A percentile compares a stretch with the other conserved stretches of the same genome.
Conservation (phyloP, 352 stramenopile species). For the Phytophthora pini region DNA sequence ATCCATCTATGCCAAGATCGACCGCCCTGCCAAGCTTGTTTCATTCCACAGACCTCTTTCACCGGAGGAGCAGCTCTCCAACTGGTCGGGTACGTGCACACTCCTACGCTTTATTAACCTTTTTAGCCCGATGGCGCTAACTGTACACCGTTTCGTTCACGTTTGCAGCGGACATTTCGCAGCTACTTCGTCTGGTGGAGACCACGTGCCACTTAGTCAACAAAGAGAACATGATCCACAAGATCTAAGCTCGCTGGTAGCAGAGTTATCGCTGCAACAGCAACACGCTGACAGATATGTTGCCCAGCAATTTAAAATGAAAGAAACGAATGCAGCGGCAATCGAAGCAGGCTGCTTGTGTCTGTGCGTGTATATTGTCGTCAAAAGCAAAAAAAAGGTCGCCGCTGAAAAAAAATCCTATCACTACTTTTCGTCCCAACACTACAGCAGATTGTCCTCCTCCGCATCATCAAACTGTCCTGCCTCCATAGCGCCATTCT, state of each 20-base stretch:
- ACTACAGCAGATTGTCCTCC: constrained; percentile 61
- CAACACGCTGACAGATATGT: constrained; percentile 16
- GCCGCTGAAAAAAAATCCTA: constrained; percentile 23
- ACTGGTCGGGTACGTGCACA: constrained; percentile 90
- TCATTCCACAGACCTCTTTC: constrained; percentile 92
- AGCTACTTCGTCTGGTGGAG: constrained; percentile 96
- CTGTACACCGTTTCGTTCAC: constrained; percentile 7
- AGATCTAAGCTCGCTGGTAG: constrained; percentile 64
- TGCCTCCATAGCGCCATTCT: constrained; percentile 39
- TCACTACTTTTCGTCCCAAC: constrained; percentile 12
- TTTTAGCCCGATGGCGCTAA: constrained; percentile 13
- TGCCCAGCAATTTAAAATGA: constrained; percentile 19
- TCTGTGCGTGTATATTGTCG: constrained; percentile 7
- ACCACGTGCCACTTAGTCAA: constrained; percentile 98
- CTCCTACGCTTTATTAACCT: background rate
- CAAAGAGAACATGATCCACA: constrained; percentile 99
- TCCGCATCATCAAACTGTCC: constrained; percentile 88
- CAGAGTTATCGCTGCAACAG: constrained; percentile 1
- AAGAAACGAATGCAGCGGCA: constrained; percentile 28
- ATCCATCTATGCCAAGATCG: constrained; percentile 97
- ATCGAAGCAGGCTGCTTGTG: constrained; percentile 14
- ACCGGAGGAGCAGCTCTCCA: constrained; percentile 94
- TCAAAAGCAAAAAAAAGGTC: background rate
- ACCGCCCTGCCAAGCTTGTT: constrained; percentile 97
- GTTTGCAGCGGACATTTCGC: constrained; percentile 91